These are phyloP conservation scores for Porcisia hertigi DNA, from an alignment of 208 protist species.

Conservation along the genomic window DNA sequence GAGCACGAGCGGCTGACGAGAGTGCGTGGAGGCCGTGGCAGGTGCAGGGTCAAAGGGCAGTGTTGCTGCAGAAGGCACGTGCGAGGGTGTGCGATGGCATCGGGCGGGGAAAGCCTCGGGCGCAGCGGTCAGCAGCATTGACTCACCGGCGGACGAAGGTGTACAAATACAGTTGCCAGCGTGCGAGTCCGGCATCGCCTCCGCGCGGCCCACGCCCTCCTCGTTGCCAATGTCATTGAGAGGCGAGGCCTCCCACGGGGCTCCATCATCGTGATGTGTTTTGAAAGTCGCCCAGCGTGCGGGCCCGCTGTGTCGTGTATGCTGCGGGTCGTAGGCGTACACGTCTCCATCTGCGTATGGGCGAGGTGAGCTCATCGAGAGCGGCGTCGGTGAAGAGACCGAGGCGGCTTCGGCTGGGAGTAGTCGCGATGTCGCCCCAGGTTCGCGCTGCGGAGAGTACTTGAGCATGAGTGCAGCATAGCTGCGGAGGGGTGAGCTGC, in stretches of 20 bases:
- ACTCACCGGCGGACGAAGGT: not conserved
- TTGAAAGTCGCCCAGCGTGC: not conserved
- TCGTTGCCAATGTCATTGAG: not conserved
- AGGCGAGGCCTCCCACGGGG: not conserved
- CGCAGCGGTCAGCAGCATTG: conserved; percentile 6
- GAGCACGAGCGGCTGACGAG: not conserved
- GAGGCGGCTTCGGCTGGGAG: not conserved
- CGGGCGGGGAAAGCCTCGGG: conserved; percentile 3
- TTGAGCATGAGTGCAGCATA: conserved; percentile 26
- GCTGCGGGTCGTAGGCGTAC: conserved; percentile 20
- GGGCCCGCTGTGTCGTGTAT: conserved; percentile 4
- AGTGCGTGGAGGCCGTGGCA: not conserved
- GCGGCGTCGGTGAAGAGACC: not conserved
- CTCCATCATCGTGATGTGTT: no score
- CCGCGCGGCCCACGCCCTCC: not conserved
- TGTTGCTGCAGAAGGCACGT: not conserved
- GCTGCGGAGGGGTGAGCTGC: conserved; percentile 7
- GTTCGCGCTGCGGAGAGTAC: conserved; percentile 8
- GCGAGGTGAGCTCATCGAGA: conserved; percentile 12
- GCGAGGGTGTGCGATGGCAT: not conserved
- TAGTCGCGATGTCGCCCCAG: not conserved
- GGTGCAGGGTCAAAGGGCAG: not conserved
- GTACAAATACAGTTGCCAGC: not conserved
- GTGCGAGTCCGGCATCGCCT: not conserved
- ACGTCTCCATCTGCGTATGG: conserved; percentile 26